These are phyloP conservation scores for Kickxella alabastrina DNA, from an alignment of 192 early-diverging fungal species.

Conservation along the genomic window DNA sequence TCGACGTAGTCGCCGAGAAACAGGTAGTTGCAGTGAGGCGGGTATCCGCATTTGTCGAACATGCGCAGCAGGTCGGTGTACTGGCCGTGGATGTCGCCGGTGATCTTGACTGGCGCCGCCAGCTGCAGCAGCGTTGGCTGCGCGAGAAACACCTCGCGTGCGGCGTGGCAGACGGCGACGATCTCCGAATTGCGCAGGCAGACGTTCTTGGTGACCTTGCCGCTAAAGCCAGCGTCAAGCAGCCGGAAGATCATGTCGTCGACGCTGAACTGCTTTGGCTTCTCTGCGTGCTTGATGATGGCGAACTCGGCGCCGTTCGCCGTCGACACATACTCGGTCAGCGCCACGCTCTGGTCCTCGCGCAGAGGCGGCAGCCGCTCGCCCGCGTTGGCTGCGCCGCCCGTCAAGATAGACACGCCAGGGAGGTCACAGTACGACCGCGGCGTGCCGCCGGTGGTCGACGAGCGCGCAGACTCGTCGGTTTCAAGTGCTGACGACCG, in stretches of 20 bases:
- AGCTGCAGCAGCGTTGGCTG: conserved; percentile 80
- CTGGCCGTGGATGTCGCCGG: conserved; percentile 95
- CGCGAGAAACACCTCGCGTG: conserved; percentile 84
- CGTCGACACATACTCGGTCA: conserved; percentile 53
- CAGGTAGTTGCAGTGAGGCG: conserved; percentile 85
- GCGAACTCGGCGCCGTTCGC: conserved; percentile 45
- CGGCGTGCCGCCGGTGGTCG: conserved; percentile 13
- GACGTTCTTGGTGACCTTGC: conserved; percentile 70
- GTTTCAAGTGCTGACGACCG: neutral
- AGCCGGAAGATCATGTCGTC: conserved; percentile 89
- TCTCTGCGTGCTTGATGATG: conserved; percentile 50
- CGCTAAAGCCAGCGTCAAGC: conserved; percentile 70
- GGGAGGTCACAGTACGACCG: conserved; percentile 50
- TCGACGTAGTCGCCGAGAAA: conserved; percentile 98
- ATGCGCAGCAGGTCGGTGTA: conserved; percentile 87
- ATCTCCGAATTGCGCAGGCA: conserved; percentile 86
- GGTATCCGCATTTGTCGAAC: conserved; percentile 93
- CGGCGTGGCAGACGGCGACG: conserved; percentile 76
- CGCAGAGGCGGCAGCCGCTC: conserved; percentile 30
- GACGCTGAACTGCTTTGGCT: conserved; percentile 62
- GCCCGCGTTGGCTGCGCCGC: conserved; percentile 13
- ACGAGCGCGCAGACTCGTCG: neutral
- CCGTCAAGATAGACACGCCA: conserved; percentile 47
- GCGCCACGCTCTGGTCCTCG: conserved; percentile 19
- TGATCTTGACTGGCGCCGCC: conserved; percentile 73